Base-by-base conservation (phyloP, 345 rosid species). In the Dipteronia sinensis region DNA sequence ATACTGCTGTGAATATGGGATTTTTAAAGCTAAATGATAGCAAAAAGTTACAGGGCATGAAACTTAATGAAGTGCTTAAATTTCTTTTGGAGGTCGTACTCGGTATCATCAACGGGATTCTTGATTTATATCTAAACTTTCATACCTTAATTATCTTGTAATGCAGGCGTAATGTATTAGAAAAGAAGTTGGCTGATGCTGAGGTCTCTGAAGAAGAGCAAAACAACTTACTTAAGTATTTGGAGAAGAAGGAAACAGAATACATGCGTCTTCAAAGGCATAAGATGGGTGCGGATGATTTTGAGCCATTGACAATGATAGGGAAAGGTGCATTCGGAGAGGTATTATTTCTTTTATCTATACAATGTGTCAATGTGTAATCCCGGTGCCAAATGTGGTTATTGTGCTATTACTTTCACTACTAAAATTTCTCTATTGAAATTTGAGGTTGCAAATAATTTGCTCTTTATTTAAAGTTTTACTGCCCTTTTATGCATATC, bases 321-420 rank as follows among this genome's bases (percentile, higher is more conserved):
- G 99, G 99, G 69, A 95, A 93, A 85, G 99, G 99, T 47, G 99
- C 98, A 77, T 95, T 95, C 80, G 99, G 99, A 76, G 99, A 95
- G 99, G 98, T 95, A 86, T 23, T 67, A 34, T 77, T 11, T 71
- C 46, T 65, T 38, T n/a, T 34, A 55, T 46, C 10, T n/a, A 23
- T 34, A 15, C 34, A n/a, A 75, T 56, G 2, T 68, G 22, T 82
- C 34, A n/a, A 75, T 56, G 2, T 68, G 23, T 82, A 20, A 20
- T 20, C 58, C 49, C 13, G 3, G 22, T 66, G 16, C 6, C 10
- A 38, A 47, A 77, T 22, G 44, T 12, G 22, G 51, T 65, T n/a
- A 6, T 5, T 38, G n/a, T 20, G 47, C 7, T 72, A 13, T 40
- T 38, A 0, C n/a, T 25, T 31, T 71, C 56, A 10, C 25, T 71